A percentile compares a stretch with the other conserved stretches of the same genome.
These are phyloP conservation scores for Globisporangium nunn DNA, from an alignment of 352 stramenopile species.

Conservation along the genomic window DNA sequence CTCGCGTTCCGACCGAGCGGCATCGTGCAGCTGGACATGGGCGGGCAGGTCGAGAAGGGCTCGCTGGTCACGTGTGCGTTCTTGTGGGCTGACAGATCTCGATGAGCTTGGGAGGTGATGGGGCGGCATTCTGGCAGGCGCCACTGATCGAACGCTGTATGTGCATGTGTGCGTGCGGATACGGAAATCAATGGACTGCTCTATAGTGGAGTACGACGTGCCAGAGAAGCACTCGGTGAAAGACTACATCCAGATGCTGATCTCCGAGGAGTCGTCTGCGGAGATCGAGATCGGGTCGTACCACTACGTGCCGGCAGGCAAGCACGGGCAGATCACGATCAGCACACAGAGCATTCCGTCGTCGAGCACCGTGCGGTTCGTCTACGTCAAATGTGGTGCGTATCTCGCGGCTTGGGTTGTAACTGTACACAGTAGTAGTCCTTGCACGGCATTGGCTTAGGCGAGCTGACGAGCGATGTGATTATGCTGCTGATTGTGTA, in stretches of 20 bases:
- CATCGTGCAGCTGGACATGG: slow-evolving; percentile 80
- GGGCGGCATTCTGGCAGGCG: too few relatives aligned
- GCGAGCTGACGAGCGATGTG: not conserved
- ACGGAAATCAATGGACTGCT: not conserved
- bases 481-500: slow-evolving; percentile 4
- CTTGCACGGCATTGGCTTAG: not conserved
- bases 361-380: slow-evolving; percentile 67
- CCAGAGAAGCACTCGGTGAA: slow-evolving; percentile 77
- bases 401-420: not conserved
- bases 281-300: slow-evolving; percentile 77
- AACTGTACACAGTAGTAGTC: not conserved
- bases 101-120: too few relatives aligned
- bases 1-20: slow-evolving; percentile 75
- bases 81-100: not conserved
- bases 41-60: slow-evolving; percentile 76
- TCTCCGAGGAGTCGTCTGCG: slow-evolving; percentile 59
- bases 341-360: slow-evolving; percentile 64
- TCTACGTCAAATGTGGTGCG: slow-evolving; percentile 78
- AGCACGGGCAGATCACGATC: slow-evolving; percentile 69
- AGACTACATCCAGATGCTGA: slow-evolving; percentile 84
- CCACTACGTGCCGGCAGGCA: slow-evolving; percentile 57
- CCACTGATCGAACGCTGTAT: not conserved
- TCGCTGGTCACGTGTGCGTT: slow-evolving; percentile 72
- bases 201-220: slow-evolving; percentile 68
- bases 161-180: not conserved